Evolutionary conservation across 2,329 filamentous ascomycete species (phyloP), one percentile per base, ranked within the genome.

Genomic region (Neonectria hederae): DNA sequence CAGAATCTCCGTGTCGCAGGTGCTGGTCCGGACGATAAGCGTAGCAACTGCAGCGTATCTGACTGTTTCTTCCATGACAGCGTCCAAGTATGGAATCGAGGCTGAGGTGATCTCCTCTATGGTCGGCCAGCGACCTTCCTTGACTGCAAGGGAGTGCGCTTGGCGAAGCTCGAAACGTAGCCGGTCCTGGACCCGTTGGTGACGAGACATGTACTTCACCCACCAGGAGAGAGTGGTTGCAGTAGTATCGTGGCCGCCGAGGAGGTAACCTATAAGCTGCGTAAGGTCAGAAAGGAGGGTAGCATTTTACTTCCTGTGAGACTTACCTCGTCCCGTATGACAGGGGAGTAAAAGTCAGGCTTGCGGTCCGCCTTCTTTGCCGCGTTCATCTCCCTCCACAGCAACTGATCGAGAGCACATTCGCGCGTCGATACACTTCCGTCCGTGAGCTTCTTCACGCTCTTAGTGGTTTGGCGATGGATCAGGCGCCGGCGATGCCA

Each of bases 61-160:
- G 2, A 81, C 65, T 0, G 74, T 71, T 63, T 82, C 79, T 61
- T 80, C 77, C 32, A 81, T 67, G 7, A 76, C 72, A 9, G 79
- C 79, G 21, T 81, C 79, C 11, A 81, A 69, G 63, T 78, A 81
- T 1, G 77, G 76, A 1, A 79, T 62, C 4, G 72, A 67, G 1
- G 68, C 57, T 2, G 49, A 49, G 0, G 67, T 66, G 14, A 81
- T 74, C 64, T 81, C 79, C 1, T 66, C 43, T 26, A 72, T 69
- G 0, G 70, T 74, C 4, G 78, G 79, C 22, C 59, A 63, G 5
- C 78, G 75, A 4, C 56, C 51, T 3, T 71, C 71, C 0, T 51
- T 42, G 0, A 55, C 13, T 0, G 78, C 78, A 0, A 54, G 45
- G 19, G 66, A 30, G 7, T 74, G 66, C 0, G 74, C 73, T 0